Conservation (phyloP, 2,329 filamentous ascomycete species). For the Pyrenophora seminiperda region DNA sequence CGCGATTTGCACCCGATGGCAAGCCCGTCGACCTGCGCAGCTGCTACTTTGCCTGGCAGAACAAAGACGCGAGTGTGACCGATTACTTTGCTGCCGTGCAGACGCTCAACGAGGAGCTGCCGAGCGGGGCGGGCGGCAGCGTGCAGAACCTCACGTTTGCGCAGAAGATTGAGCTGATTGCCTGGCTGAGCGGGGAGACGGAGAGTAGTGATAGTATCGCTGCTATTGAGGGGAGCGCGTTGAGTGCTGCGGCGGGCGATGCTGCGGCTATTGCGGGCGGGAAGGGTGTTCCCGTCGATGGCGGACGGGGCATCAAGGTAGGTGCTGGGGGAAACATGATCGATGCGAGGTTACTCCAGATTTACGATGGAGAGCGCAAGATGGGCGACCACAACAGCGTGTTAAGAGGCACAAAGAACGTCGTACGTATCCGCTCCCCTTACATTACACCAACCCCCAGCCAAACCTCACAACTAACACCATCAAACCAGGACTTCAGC, state of each 20-base stretch:
- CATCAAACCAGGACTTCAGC: constrained; percentile 76
- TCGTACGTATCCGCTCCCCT: constrained; percentile 60
- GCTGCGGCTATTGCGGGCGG: constrained; percentile 60
- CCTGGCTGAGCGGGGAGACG: constrained; percentile 88
- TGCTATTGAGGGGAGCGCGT: constrained; percentile 69
- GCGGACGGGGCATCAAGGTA: constrained; percentile 43
- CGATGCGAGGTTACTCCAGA: constrained; percentile 81
- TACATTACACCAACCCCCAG: not conserved
- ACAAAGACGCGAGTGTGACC: constrained; percentile 85
- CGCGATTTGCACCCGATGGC: constrained; percentile 78
- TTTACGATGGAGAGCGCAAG: constrained; percentile 88
- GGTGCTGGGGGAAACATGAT: constrained; percentile 52
- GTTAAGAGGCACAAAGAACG: constrained; percentile 84
- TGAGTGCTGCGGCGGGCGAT: constrained; percentile 53
- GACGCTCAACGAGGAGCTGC: constrained; percentile 78
- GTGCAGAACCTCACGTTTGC: constrained; percentile 91
- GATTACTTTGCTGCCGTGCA: constrained; percentile 88
- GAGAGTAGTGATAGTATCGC: constrained; percentile 87
- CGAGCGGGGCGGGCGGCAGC: constrained; percentile 63
- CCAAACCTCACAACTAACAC: constrained; percentile 19
- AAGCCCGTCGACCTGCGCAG: constrained; percentile 82
- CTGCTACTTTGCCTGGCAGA: constrained; percentile 95
- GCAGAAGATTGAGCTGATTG: constrained; percentile 87
- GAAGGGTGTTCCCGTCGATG: constrained; percentile 48
- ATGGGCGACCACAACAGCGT: constrained; percentile 93